Conservation (phyloP, 139 green algal genomes). For the Chlamydomonas sphaeroides region DNA sequence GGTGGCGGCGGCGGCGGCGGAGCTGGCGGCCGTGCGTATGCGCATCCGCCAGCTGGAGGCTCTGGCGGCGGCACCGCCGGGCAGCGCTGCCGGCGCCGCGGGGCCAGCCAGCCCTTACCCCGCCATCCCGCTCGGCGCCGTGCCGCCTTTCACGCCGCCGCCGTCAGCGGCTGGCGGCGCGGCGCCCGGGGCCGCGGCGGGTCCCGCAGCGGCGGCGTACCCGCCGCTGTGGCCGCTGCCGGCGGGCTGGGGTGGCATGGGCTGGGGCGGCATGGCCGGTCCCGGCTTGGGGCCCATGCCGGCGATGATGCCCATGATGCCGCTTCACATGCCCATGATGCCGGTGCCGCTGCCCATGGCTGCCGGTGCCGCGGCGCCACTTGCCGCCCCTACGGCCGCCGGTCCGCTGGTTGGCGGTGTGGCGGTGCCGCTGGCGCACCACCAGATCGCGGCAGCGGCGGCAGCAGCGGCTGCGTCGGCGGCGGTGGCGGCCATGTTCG, state of each 20-base stretch:
- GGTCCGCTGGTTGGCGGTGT: not conserved
- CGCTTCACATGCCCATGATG: not conserved
- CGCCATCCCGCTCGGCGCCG: not conserved
- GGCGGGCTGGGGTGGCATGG: not conserved
- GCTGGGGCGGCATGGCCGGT: not conserved
- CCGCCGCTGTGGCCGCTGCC: not conserved
- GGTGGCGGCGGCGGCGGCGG: too few relatives aligned
- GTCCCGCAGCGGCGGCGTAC: not conserved
- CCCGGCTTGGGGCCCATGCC: not conserved
- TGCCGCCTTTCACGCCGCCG: too few relatives aligned
- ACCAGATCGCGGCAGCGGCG: not conserved
- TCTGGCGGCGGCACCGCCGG: not conserved
- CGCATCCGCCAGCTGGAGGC: not conserved
- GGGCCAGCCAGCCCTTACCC: not conserved
- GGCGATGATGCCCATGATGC: not conserved
- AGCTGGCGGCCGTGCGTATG: not conserved
- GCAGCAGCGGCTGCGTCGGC: not conserved
- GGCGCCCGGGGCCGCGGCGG: too few relatives aligned
- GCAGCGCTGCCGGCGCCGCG: too few relatives aligned
- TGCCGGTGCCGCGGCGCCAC: too few relatives aligned
- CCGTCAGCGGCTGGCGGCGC: too few relatives aligned
- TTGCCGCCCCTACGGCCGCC: not conserved
- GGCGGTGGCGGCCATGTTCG: not conserved
- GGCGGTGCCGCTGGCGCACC: not conserved
- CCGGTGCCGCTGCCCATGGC: not conserved